Conservation (phyloP, 1,284 basidiomycete species). For the Mrakiaceae sp. region DNA sequence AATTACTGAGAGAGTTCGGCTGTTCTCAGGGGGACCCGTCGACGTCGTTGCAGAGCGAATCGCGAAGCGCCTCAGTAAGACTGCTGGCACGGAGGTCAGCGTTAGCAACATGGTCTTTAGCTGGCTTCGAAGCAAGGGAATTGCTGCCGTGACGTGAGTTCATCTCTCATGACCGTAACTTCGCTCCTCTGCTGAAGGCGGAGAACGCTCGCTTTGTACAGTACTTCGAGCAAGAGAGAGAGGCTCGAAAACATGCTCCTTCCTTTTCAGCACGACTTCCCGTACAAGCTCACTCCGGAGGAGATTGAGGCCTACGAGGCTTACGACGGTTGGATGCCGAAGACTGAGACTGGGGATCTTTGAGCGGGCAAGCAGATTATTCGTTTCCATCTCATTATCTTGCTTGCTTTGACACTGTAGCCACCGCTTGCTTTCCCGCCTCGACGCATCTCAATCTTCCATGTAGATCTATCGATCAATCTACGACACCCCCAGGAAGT, state of each 20-base stretch:
- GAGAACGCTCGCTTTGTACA: background rate
- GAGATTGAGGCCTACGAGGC: slow-evolving; percentile 13
- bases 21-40: slow-evolving; percentile 10
- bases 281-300: background rate
- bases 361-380: too few species aligned
- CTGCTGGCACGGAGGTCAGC: background rate
- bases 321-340: background rate
- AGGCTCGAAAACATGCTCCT: slow-evolving; percentile 16
- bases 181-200: background rate
- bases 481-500: too few species aligned
- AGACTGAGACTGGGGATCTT: too few species aligned
- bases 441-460: too few species aligned
- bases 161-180: background rate
- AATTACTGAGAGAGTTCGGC: background rate
- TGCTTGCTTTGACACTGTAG: too few species aligned
- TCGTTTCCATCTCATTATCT: too few species aligned
- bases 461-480: too few species aligned
- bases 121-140: slow-evolving; percentile 18
- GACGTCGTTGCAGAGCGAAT: slow-evolving; percentile 11
- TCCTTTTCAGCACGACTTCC: slow-evolving; percentile 15
- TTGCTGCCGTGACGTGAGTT: slow-evolving; percentile 17
- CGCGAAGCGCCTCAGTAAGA: slow-evolving; percentile 4
- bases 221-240: slow-evolving; percentile 16
- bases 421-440: too few species aligned
- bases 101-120: slow-evolving; percentile 15